Conservation (phyloP, 176 grass and related monocot species). For the Tillandsia leiboldiana region DNA sequence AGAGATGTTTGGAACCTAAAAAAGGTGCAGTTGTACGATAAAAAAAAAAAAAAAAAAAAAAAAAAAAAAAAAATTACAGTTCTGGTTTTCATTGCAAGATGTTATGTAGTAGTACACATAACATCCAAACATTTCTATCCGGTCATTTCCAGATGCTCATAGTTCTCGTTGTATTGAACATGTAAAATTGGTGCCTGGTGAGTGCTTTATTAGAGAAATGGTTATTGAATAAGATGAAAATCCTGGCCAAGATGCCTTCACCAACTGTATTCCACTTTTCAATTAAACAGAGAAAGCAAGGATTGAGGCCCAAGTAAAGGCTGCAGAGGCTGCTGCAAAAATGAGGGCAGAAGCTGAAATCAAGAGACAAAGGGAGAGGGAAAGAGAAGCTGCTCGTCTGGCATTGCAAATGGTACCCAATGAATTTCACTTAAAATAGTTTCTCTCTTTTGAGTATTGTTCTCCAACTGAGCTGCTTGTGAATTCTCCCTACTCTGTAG, state of each 20-base stretch:
- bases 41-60: too few relatives aligned
- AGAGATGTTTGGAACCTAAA: too few relatives aligned
- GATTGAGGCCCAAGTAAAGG: conserved; percentile 73
- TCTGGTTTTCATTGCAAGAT: too few relatives aligned
- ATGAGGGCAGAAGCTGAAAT: conserved; percentile 53
- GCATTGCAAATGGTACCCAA: conserved; percentile 51
- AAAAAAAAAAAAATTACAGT: too few relatives aligned
- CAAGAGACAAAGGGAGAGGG: conserved; percentile 46
- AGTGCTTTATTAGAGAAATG: background rate
- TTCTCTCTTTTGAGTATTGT: conserved; percentile 14
- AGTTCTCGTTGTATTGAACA: too few relatives aligned
- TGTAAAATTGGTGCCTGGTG: too few relatives aligned
- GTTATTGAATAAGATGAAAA: background rate
- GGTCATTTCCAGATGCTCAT: too few relatives aligned
- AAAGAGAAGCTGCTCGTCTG: conserved; percentile 70
- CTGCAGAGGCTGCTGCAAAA: conserved; percentile 46
- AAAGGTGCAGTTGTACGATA: too few relatives aligned
- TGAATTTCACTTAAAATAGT: background rate
- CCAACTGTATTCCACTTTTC: conserved; percentile 8
- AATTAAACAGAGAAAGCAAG: conserved; percentile 53
- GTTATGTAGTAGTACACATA: too few relatives aligned
- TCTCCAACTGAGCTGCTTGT: background rate
- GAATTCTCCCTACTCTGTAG: conserved; percentile 27
- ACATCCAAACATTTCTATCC: too few relatives aligned
- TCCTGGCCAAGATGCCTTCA: background rate